Conservation (phyloP, 2,329 filamentous ascomycete genomes). For the Sporothrix luriei region DNA sequence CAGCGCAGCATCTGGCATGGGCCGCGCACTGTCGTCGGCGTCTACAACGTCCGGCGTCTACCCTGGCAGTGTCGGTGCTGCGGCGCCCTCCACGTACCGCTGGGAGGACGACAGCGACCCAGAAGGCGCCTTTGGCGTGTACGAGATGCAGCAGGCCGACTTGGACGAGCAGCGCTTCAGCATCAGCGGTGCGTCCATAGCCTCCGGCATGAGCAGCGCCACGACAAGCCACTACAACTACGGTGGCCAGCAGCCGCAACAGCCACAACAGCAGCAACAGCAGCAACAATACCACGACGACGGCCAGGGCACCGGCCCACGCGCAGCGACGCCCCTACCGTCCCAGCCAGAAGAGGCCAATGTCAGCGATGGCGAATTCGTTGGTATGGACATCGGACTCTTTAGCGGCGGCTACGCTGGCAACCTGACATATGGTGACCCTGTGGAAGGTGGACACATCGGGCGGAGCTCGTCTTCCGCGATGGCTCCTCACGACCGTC, state of each 20-base stretch:
- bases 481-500: constrained; percentile 48
- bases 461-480: constrained; percentile 42
- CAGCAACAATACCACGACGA: constrained; percentile 35
- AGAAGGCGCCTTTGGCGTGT: constrained; percentile 80
- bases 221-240: constrained; percentile 30
- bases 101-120: constrained; percentile 74
- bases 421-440: constrained; percentile 54
- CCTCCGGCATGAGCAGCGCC: constrained; percentile 29
- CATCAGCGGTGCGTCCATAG: constrained; percentile 52
- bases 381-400: constrained; percentile 69
- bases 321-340: constrained; percentile 44
- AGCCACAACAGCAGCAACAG: constrained; percentile 29
- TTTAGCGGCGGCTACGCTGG: constrained; percentile 71
- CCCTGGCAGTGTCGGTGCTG: background rate
- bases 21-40: constrained; percentile 37
- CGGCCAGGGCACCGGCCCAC: constrained; percentile 36
- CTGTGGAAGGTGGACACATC: constrained; percentile 46
- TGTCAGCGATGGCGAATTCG: constrained; percentile 73
- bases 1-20: constrained; percentile 48
- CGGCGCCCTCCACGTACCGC: constrained; percentile 43
- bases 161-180: constrained; percentile 70
- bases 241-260: constrained; percentile 11
- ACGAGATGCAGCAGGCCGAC: constrained; percentile 82
- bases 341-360: constrained; percentile 54
- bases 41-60: constrained; percentile 28